phyloP scores from a whole-genome alignment of 2,329 filamentous ascomycete genomes.

The Ascochyta lentis region DNA sequence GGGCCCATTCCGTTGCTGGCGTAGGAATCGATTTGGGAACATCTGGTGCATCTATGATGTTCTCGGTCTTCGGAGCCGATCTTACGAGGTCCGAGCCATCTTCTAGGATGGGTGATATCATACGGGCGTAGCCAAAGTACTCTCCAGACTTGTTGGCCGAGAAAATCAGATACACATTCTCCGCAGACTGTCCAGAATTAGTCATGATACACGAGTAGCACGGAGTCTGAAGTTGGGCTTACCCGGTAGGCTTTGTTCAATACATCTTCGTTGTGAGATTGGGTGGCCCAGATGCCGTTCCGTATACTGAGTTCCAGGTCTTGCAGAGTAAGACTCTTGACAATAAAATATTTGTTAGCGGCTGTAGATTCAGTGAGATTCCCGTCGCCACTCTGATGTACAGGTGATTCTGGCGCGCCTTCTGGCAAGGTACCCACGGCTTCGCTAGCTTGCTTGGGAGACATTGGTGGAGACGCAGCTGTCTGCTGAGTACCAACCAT shows the following conservation, averaged over 20 bases:
- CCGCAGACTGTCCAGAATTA: constrained; percentile 64
- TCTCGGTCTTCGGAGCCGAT: constrained; percentile 68
- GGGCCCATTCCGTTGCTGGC: constrained; percentile 76
- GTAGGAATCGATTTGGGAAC: constrained; percentile 81
- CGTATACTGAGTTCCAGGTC: constrained; percentile 88
- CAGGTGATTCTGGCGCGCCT: constrained; percentile 15
- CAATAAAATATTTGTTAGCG: constrained; percentile 83
- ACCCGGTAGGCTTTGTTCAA: constrained; percentile 86
- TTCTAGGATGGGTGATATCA: constrained; percentile 83
- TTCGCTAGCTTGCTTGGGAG: constrained; percentile 28
- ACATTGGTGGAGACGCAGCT: constrained; percentile 34
- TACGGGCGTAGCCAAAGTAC: constrained; percentile 93
- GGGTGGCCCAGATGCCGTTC: constrained; percentile 91
- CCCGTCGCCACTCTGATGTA: constrained; percentile 21
- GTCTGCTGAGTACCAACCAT: constrained; percentile 42
- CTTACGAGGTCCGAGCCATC: constrained; percentile 60
- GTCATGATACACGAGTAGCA: neutral
- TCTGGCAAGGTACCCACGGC: constrained; percentile 18
- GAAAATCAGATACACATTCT: constrained; percentile 90
- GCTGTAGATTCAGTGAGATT: constrained; percentile 41
- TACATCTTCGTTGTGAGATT: constrained; percentile 86
- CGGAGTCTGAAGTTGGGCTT: constrained; percentile 31
- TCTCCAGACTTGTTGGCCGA: constrained; percentile 97
- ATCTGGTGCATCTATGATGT: constrained; percentile 63
- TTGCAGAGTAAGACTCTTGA: constrained; percentile 91